These are phyloP conservation scores for Paraconiothyrium sp. DNA, from an alignment of 2,329 filamentous ascomycete species.

Conservation along the genomic window DNA sequence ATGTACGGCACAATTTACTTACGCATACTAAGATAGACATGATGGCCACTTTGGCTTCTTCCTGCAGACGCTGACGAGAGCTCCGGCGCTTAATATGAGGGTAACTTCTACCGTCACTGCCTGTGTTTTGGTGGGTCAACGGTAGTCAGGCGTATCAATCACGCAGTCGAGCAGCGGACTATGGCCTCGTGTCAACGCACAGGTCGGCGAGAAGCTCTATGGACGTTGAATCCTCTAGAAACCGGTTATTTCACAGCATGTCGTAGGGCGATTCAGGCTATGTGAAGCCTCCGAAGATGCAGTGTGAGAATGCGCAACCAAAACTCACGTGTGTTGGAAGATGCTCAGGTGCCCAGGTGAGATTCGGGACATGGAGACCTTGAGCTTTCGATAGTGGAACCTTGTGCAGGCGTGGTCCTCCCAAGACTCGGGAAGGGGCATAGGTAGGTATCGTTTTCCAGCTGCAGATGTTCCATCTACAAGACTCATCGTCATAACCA, in stretches of 20 bases:
- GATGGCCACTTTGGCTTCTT: neutral
- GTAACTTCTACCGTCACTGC: neutral
- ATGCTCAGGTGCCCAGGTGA: no score
- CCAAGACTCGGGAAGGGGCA: neutral
- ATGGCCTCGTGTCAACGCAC: neutral
- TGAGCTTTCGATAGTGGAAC: neutral
- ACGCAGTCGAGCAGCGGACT: neutral
- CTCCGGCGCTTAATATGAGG: conserved; percentile 6
- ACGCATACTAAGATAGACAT: neutral
- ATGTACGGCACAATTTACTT: neutral
- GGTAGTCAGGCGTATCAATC: neutral
- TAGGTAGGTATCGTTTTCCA: no score
- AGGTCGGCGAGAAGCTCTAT: neutral
- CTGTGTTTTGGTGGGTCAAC: neutral
- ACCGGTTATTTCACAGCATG: neutral
- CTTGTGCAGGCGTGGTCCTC: neutral
- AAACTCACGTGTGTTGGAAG: neutral
- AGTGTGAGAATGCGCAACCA: neutral
- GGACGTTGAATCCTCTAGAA: neutral
- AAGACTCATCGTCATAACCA: neutral
- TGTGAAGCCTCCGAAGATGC: neutral
- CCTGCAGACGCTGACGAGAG: conserved; percentile 3
- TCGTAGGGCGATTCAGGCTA: neutral
- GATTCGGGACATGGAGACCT: neutral
- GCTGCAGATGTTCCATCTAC: neutral